Conservation (phyloP, 2,329 filamentous ascomycete genomes). For the Graphilbum ipis-grandicollis region DNA sequence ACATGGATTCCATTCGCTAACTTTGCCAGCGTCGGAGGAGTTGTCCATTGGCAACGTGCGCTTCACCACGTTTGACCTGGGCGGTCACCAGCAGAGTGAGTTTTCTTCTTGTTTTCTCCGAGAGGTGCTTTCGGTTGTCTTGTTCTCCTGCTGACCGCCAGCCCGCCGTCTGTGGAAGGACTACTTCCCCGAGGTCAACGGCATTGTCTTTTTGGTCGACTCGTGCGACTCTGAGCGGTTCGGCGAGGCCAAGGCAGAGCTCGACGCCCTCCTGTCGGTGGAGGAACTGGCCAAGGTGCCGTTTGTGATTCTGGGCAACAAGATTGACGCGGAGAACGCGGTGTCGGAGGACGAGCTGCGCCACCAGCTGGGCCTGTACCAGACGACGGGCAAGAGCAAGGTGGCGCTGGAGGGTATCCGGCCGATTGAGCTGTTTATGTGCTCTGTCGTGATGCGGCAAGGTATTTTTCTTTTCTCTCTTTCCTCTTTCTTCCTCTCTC, state of each 20-base stretch:
- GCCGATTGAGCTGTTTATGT: slow-evolving; percentile 97
- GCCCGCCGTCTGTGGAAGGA: slow-evolving; percentile 91
- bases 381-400: slow-evolving; percentile 94
- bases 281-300: slow-evolving; percentile 92
- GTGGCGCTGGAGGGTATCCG: slow-evolving; percentile 75
- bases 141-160: slow-evolving; percentile 16
- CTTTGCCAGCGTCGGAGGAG: slow-evolving; percentile 59
- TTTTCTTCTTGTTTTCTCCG: slow-evolving; percentile 1
- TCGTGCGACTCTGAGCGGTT: slow-evolving; percentile 95
- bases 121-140: too few relatives aligned
- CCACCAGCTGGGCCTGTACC: slow-evolving; percentile 82
- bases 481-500: too few relatives aligned
- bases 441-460: slow-evolving; percentile 95
- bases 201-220: slow-evolving; percentile 95
- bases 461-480: too few relatives aligned
- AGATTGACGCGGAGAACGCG: slow-evolving; percentile 96
- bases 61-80: slow-evolving; percentile 88
- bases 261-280: slow-evolving; percentile 90
- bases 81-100: slow-evolving; percentile 79
- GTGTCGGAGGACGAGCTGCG: slow-evolving; percentile 91
- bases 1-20: too few relatives aligned
- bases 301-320: slow-evolving; percentile 93
- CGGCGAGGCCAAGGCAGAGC: slow-evolving; percentile 85
- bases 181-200: slow-evolving; percentile 91
- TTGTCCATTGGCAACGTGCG: slow-evolving; percentile 83